Base-by-base conservation (phyloP, 129 eudicot genomes). In the Centrapalus pauciflorus region DNA sequence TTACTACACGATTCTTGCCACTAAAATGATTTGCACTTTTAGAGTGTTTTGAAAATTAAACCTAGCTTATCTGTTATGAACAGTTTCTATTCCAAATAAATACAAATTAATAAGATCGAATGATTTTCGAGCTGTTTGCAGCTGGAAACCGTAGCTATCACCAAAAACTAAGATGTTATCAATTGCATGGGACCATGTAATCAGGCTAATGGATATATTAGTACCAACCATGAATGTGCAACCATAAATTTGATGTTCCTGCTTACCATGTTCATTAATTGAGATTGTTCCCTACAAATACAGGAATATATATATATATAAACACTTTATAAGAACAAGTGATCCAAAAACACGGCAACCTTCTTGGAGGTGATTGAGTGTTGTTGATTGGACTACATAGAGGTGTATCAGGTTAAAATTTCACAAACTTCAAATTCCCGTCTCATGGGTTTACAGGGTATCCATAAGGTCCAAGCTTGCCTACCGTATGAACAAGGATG, bases 161-260 rank as follows among this genome's bases (percentile, higher is more conserved):
- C 64, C 46, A 50, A 16, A 24, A 48, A 16, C 50, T 51, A 50
- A 54, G 70, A 62, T 52, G 33, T 11, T 24, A 61, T 69, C 40
- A 64, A 23, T 46, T 14, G n/a, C n/a, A 26, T 60, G 69, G 76
- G 76, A 71, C 76, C 69, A 33, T 60, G 10, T 48, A 27, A 41
- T 55, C 19, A 24, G 38, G 51, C 19, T 55, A 55, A 7, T n/a
- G n/a, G 9, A 28, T 40, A 58, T 55, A n/a, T 56, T 16, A 69
- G 34, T 69, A 7, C 54, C 25, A 48, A 48, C 24, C 64, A 57
- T 56, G 5, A 56, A 56, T 26, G 24, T 27, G 33, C 29, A 69
- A 56, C 33, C 12, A 69, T 70, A 41, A 45, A n/a, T 5, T 49
- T 35, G 17, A n/a, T n/a, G 55, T 19, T 16, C 50, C 55, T 64